Evolutionary conservation across 805 yeast genomes (phyloP).

Genomic region (Pichia californica): DNA sequence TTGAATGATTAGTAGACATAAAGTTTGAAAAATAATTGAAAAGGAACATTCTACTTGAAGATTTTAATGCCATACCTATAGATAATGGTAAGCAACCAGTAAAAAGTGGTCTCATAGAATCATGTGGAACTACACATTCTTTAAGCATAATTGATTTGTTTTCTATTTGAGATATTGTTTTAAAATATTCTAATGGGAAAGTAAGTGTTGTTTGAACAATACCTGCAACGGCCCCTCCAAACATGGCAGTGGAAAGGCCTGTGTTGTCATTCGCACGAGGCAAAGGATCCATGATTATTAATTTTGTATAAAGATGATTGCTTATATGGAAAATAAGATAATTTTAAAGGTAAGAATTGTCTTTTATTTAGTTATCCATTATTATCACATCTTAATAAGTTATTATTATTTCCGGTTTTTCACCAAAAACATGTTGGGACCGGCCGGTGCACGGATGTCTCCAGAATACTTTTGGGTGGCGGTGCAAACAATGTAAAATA

Average conservation of each 20-base stretch:
- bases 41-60: slow-evolving; percentile 63
- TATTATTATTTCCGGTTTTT: no score
- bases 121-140: slow-evolving; percentile 30
- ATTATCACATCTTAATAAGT: no score
- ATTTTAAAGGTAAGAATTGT: no score
- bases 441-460: no score
- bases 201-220: slow-evolving; percentile 55
- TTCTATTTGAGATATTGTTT: slow-evolving; percentile 57
- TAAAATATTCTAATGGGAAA: slow-evolving; percentile 66
- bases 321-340: no score
- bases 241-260: slow-evolving; percentile 49
- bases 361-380: no score
- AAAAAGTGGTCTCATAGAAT: slow-evolving; percentile 27
- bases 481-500: no score
- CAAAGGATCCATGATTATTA: slow-evolving; percentile 20
- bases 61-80: slow-evolving; percentile 66
- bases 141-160: slow-evolving; percentile 30
- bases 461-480: no score
- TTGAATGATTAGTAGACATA: slow-evolving; percentile 48
- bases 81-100: slow-evolving; percentile 73
- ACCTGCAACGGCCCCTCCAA: slow-evolving; percentile 58
- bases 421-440: no score
- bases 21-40: slow-evolving; percentile 71
- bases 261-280: slow-evolving; percentile 25
- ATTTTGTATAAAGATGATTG: no score